Evolutionary conservation across 2,329 filamentous ascomycete genomes (phyloP), one percentile per base, ranked within the genome.

Genomic region (Orbilia ellipsospora): DNA sequence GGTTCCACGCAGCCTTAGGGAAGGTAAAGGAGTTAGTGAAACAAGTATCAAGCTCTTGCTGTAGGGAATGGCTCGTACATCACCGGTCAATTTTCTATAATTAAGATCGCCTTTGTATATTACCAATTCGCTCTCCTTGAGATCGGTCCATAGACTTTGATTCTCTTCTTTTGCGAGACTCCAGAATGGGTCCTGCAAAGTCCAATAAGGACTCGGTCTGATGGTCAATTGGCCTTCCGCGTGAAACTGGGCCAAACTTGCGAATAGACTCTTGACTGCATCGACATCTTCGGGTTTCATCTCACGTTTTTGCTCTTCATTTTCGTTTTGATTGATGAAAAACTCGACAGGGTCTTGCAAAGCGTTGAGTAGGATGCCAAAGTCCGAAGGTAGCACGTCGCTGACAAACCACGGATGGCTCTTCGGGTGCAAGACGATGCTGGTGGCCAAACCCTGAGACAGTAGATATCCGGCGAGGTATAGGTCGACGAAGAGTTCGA

Each of bases 81-180:
- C 95, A 57, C 89, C 91, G 31, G 91, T 93, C 78, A 99, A 83
- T 83, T 99, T 99, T 76, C 95, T 87, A 83, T 98, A 99, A 84
- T 99, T 99, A 79, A 99, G 82, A 81, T 99, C 95, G 1, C 95
- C 95, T 85, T 99, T 99, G 86, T 98, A 98, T 67, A 99, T 89
- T 12, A 97, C 92, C 16, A 99, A 85, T 82, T 97, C 92, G 78
- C 91, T 92, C 76, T 88, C 84, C 84, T 93, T 90, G 67, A 99
- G 83, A 80, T 98, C 94, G 5, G 92, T 87, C 62, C 88, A 87
- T 12, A 99, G 84, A 28, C 87, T 86, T 1, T 88, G 87, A 0
- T 89, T 92, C 23, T 88, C 85, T 13, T 85, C 82, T 26, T 51
- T 26, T 15, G 94, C 93, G 73, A 99, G 83, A 36, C 93, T 87